A percentile compares a stretch with the other conserved stretches of the same genome.
Evolutionary conservation across 2,329 filamentous ascomycete species (phyloP).

Genomic region (Ophiostoma piceae): DNA sequence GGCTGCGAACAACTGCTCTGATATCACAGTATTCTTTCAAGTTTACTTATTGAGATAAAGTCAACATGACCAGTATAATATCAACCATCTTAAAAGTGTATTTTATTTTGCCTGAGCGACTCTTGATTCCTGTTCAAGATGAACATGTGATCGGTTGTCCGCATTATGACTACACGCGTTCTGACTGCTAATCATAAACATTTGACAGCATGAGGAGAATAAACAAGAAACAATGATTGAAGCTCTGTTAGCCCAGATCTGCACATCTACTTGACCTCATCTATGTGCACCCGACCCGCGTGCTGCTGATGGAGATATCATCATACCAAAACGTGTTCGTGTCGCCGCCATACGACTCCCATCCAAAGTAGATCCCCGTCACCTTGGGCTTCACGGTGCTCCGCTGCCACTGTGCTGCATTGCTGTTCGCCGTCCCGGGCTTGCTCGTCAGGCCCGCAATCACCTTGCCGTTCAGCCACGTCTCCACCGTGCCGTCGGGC

Average conservation of each 20-base stretch:
- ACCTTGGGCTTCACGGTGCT: slow-evolving; percentile 47
- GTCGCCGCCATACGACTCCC: slow-evolving; percentile 58
- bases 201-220: not conserved
- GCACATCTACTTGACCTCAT: not conserved
- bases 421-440: slow-evolving; percentile 44
- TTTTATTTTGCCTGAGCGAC: too few species aligned
- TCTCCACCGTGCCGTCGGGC: slow-evolving; percentile 54
- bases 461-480: slow-evolving; percentile 51
- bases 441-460: slow-evolving; percentile 49
- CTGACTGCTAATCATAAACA: not conserved
- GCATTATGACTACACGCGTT: not conserved
- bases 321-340: slow-evolving; percentile 60
- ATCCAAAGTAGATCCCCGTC: slow-evolving; percentile 55
- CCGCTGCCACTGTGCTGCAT: slow-evolving; percentile 50
- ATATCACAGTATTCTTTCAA: too few species aligned
- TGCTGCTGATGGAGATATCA: slow-evolving; percentile 48
- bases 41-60: too few species aligned
- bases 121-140: too few species aligned
- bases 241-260: too few species aligned
- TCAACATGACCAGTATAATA: too few species aligned
- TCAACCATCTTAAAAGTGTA: too few species aligned
- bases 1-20: too few species aligned
- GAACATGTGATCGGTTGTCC: too few species aligned
- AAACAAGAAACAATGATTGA: too few species aligned
- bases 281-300: slow-evolving; percentile 43